Evolutionary conservation across 1,284 basidiomycete genomes (phyloP).

Genomic region (Cystobasidium slooffiae): DNA sequence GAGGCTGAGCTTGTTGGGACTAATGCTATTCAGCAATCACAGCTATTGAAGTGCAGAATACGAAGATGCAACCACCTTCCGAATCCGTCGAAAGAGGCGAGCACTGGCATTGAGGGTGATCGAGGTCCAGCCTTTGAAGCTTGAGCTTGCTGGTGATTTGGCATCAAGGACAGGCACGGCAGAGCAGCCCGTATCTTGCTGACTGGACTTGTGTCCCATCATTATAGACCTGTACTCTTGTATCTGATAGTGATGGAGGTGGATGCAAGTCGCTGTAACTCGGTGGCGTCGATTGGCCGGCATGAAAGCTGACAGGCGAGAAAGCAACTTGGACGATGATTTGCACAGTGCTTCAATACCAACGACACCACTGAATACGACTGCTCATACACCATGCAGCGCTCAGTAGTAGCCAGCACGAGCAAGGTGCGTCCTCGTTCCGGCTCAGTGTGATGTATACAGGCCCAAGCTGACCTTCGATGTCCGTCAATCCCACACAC

Average conservation of each 20-base stretch:
- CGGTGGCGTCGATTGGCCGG: slow-evolving; percentile 14
- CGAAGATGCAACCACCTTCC: slow-evolving; percentile 17
- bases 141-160: not conserved
- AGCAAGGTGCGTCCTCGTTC: slow-evolving; percentile 17
- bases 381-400: slow-evolving; percentile 9
- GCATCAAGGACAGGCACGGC: not conserved
- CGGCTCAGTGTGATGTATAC: not conserved
- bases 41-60: not conserved
- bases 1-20: slow-evolving; percentile 4
- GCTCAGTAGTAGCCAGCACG: slow-evolving; percentile 24
- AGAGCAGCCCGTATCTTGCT: not conserved
- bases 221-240: not conserved
- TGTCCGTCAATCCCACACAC: slow-evolving; percentile 23
- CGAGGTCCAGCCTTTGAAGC: not conserved
- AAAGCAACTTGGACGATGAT: not conserved
- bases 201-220: not conserved
- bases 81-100: slow-evolving; percentile 24
- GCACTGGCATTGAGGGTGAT: not conserved
- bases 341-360: not conserved
- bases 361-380: not conserved
- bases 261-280: not conserved
- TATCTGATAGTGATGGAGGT: not conserved
- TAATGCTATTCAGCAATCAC: not conserved
- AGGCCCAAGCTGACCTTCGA: not conserved
- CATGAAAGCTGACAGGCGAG: not conserved